Conservation (phyloP, 257 asterid species). For the Solanum chiquidenum region DNA sequence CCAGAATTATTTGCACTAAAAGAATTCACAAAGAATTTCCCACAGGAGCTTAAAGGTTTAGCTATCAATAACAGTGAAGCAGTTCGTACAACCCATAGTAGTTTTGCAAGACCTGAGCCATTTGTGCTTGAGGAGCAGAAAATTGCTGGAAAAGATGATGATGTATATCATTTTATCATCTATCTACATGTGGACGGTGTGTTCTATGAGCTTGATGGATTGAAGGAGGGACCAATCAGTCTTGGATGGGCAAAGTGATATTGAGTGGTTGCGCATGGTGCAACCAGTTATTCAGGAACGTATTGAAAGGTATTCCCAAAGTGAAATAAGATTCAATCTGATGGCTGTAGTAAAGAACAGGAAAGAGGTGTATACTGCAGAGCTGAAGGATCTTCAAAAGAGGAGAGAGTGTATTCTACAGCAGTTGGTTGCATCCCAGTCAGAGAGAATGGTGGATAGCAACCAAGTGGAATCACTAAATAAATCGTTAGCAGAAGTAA, state of each 20-base stretch:
- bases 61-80: conserved; percentile 91
- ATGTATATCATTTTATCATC: conserved; percentile 89
- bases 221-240: conserved; percentile 96
- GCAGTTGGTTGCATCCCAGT: conserved; percentile 59
- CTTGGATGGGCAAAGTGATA: conserved; percentile 71
- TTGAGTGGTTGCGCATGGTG: conserved; percentile 74
- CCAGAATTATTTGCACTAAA: conserved; percentile 66
- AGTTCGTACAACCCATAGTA: conserved; percentile 80
- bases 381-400: conserved; percentile 87
- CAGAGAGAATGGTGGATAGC: conserved; percentile 66
- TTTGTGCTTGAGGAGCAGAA: conserved; percentile 84
- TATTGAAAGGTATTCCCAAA: conserved; percentile 72
- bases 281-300: conserved; percentile 88
- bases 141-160: conserved; percentile 79
- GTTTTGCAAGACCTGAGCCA: conserved; percentile 93
- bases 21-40: conserved; percentile 86
- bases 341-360: conserved; percentile 75
- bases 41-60: conserved; percentile 84
- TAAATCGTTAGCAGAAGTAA: conserved; percentile 47
- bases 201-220: conserved; percentile 92
- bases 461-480: conserved; percentile 54
- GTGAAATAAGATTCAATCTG: conserved; percentile 81
- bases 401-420: conserved; percentile 68
- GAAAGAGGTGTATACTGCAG: conserved; percentile 71
- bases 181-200: conserved; percentile 83